Evolutionary conservation across 352 stramenopile genomes (phyloP).

Genomic region (Phytopythium oedochilum): DNA sequence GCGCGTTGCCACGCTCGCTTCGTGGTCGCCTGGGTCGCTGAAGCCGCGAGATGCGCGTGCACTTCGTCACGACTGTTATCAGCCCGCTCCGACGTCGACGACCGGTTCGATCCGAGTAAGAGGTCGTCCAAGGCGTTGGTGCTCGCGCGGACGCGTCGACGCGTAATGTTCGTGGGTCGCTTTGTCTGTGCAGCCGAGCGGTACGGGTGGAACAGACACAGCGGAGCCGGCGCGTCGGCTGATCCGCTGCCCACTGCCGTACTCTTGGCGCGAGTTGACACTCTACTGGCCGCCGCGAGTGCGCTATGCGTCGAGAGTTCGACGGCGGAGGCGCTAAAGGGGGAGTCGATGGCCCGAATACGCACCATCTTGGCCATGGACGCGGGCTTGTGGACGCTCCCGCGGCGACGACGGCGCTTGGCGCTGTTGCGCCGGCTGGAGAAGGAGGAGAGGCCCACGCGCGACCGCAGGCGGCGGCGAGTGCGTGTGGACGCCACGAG

Average conservation of each 20-base stretch:
- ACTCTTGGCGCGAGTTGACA: not conserved
- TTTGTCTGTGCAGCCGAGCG: not conserved
- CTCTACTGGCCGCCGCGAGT: not conserved
- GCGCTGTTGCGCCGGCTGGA: not conserved
- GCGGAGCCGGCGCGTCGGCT: not conserved
- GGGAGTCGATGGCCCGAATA: conserved; percentile 1
- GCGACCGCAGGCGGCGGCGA: conserved; percentile 2
- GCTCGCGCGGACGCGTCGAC: not conserved
- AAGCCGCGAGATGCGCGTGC: conserved; percentile 9
- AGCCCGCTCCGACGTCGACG: conserved; percentile 6
- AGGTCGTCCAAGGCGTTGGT: not conserved
- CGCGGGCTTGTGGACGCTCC: not conserved
- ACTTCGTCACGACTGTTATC: conserved; percentile 6
- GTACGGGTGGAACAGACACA: not conserved
- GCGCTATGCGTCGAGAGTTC: not conserved
- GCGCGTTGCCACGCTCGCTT: not conserved
- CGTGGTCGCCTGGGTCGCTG: conserved; percentile 5
- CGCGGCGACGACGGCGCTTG: conserved; percentile 9
- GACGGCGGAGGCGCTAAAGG: not conserved
- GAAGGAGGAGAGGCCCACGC: not conserved
- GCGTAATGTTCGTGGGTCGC: not conserved
- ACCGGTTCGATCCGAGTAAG: not conserved
- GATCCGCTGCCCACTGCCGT: not conserved
- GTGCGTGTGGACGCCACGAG: conserved; percentile 3
- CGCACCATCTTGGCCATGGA: conserved; percentile 4